Evolutionary conservation across 2,329 filamentous ascomycete species (phyloP).

Genomic region (Ophiocordyceps sinensis): DNA sequence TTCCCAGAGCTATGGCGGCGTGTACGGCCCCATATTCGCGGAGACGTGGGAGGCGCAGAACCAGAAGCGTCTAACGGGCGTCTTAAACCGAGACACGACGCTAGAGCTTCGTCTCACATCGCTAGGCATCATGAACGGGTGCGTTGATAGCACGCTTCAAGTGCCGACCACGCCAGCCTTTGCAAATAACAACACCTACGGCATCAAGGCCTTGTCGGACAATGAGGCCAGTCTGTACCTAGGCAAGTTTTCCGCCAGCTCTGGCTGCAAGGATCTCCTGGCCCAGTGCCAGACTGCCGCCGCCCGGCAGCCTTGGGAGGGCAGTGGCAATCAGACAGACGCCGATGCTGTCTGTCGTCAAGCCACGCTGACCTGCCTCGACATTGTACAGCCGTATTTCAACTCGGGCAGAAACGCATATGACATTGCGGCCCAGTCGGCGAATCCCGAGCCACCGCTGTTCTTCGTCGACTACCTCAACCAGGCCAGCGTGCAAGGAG

Average conservation of each 20-base stretch:
- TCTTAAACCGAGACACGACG: slow-evolving; percentile 31
- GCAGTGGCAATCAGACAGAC: slow-evolving; percentile 21
- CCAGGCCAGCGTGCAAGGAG: slow-evolving; percentile 36
- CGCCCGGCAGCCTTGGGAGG: slow-evolving; percentile 21
- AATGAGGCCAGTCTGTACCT: slow-evolving; percentile 33
- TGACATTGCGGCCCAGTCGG: slow-evolving; percentile 40
- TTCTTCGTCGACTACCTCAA: slow-evolving; percentile 54
- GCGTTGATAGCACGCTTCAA: slow-evolving; percentile 51
- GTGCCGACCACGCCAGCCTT: slow-evolving; percentile 40
- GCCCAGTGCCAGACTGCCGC: slow-evolving; percentile 32
- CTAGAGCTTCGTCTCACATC: slow-evolving; percentile 46
- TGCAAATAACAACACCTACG: slow-evolving; percentile 52
- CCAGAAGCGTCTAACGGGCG: slow-evolving; percentile 32
- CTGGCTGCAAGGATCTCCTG: slow-evolving; percentile 40
- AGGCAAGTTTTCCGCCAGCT: slow-evolving; percentile 13
- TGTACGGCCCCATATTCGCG: slow-evolving; percentile 54
- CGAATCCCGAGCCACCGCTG: slow-evolving; percentile 47
- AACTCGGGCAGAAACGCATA: slow-evolving; percentile 40
- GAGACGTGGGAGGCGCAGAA: slow-evolving; percentile 48
- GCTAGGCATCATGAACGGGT: slow-evolving; percentile 58
- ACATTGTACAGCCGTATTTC: slow-evolving; percentile 44
- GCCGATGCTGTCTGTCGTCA: slow-evolving; percentile 35
- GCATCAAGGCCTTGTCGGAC: slow-evolving; percentile 39
- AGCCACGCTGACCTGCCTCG: slow-evolving; percentile 27
- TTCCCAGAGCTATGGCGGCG: slow-evolving; percentile 55